phyloP scores from a whole-genome alignment of 2,329 filamentous ascomycete species.

The Paraconiothyrium brasiliense region DNA sequence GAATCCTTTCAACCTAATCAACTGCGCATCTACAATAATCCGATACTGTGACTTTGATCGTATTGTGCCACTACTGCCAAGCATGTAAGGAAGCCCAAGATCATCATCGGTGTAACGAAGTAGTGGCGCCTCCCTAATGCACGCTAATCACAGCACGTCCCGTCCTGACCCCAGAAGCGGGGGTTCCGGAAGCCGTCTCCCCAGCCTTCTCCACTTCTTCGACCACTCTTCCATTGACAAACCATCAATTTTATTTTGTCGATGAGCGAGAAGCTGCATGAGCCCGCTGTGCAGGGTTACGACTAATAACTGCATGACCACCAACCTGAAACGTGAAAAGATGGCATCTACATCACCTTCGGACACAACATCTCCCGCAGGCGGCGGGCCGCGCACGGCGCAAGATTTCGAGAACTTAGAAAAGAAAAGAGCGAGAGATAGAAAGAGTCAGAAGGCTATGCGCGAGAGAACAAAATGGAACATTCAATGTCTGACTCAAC shows the following conservation, averaged over 20 bases:
- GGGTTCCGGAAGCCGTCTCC: slow-evolving; percentile 12
- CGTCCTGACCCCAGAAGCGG: slow-evolving; percentile 3
- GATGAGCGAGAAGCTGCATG: slow-evolving; percentile 9
- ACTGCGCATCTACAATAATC: background rate
- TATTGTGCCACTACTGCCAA: background rate
- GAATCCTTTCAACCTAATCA: background rate
- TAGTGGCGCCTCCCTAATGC: slow-evolving; percentile 4
- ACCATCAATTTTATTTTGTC: background rate
- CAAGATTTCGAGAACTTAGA: slow-evolving; percentile 26
- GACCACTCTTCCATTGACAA: background rate
- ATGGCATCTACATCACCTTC: slow-evolving; percentile 19
- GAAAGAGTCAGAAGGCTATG: slow-evolving; percentile 37
- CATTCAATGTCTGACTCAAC: slow-evolving; percentile 33
- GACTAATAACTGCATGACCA: background rate
- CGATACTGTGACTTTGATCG: background rate
- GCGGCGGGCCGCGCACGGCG: slow-evolving; percentile 6
- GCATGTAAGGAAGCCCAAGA: background rate
- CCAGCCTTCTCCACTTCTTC: slow-evolving; percentile 14
- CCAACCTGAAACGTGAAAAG: background rate
- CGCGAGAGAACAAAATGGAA: slow-evolving; percentile 34
- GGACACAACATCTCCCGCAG: slow-evolving; percentile 17
- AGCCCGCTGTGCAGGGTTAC: background rate
- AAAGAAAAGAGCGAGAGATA: slow-evolving; percentile 33
- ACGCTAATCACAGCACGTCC: slow-evolving; percentile 4
- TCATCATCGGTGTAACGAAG: slow-evolving; percentile 1